Conservation (phyloP, 2,329 filamentous ascomycete genomes). For the Hypoxylon sp. region DNA sequence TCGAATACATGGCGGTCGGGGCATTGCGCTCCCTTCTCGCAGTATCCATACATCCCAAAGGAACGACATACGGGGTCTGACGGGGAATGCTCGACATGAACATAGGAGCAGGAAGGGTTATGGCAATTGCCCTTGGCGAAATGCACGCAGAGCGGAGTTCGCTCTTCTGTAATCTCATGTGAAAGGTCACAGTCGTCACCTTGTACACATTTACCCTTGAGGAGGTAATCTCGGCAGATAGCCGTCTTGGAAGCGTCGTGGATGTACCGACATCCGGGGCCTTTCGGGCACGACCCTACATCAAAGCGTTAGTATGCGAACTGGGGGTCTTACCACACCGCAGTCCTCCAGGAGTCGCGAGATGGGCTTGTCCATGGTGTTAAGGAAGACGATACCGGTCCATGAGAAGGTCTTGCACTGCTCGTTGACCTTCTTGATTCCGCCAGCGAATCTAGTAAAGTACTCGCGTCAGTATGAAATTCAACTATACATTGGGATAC, state of each 20-base stretch:
- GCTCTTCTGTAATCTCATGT: conserved; percentile 85
- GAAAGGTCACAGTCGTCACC: conserved; percentile 90
- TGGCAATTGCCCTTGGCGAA: conserved; percentile 91
- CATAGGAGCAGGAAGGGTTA: conserved; percentile 87
- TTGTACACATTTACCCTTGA: conserved; percentile 81
- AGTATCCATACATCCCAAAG: conserved; percentile 91
- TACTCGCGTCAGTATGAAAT: conserved; percentile 57
- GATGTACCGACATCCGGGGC: conserved; percentile 81
- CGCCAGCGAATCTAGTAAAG: conserved; percentile 63
- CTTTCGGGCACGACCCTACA: conserved; percentile 86
- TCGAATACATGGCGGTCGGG: conserved; percentile 89
- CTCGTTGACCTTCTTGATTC: conserved; percentile 77
- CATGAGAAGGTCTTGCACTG: conserved; percentile 80
- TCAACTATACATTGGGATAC: conserved; percentile 53
- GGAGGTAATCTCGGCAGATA: conserved; percentile 89
- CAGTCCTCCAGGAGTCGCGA: conserved; percentile 54
- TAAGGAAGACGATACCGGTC: conserved; percentile 73
- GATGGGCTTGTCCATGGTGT: conserved; percentile 52
- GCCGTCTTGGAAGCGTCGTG: conserved; percentile 91
- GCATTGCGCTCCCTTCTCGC: conserved; percentile 84
- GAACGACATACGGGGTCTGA: conserved; percentile 84
- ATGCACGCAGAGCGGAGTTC: conserved; percentile 90
- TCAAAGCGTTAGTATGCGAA: conserved; percentile 60
- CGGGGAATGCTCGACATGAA: conserved; percentile 84
- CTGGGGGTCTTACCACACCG: conserved; percentile 59